Base-by-base conservation (phyloP, 2,329 filamentous ascomycete genomes). In the Trichoderma sp. region DNA sequence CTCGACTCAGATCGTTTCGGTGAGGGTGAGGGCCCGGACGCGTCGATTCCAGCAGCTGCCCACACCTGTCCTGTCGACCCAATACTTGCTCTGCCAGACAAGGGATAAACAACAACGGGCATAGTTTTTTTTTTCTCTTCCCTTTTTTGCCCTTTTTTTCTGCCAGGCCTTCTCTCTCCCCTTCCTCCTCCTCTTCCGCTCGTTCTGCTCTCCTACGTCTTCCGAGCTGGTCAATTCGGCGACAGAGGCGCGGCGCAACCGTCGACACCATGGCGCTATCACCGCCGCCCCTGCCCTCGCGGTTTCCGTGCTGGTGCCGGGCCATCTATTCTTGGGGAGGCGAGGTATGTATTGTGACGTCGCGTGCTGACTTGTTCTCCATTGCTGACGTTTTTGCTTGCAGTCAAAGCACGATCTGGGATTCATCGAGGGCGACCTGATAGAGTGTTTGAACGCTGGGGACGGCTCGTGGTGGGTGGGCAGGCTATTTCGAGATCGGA, bases 391-490 rank as follows among this genome's bases (percentile, higher is more conserved):
- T 28, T 21, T 41, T 17, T 48, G n/a, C 17, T 1, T 34, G 56
- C 66, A 90, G 88, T 94, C 90, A 26, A 96, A 96, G 81, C 88
- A 90, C 76, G 95, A 99, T 75, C 84, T 99, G 65, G 95, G 95
- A 17, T 99, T 99, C 78, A 90, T 99, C 71, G 95, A 99, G 78
- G 95, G 95, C 69, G 95, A 99, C 78, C 79, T 99, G 70, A 99
- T 99, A 76, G 95, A 99, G 85, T 97, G 94, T 74, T 83, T 99
- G 61, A 99, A 99, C 76, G 95, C 95, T 21, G 95, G 95, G 68
- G 95, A 99, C 79, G 95, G 95, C 60, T 93, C 92, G 54, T 99
- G 95, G 95, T 99, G 95, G 95, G 97, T 93, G 79, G 95, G 95
- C 55, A 88, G 94, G 68, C 80, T 99, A 74, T 91, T 89, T 74